Evolutionary conservation across 139 green algal genomes (phyloP).

Genomic region (Coelastrella sp.): DNA sequence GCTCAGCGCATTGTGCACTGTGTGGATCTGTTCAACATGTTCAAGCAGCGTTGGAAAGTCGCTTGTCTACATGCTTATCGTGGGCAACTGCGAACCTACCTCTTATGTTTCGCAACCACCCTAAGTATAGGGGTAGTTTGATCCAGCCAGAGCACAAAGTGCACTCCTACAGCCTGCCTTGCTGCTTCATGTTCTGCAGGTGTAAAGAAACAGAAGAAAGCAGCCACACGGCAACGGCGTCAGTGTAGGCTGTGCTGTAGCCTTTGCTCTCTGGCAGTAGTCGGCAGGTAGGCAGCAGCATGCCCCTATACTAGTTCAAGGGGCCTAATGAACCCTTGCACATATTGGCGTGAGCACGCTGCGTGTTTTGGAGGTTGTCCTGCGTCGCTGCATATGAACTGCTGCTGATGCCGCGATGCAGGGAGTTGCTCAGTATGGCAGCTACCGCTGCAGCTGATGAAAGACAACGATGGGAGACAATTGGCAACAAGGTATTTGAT

Average conservation of each 20-base stretch:
- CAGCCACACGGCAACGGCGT: neutral
- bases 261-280: neutral
- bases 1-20: neutral
- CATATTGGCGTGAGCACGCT: neutral
- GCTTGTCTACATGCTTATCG: neutral
- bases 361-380: neutral
- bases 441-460: neutral
- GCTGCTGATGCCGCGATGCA: neutral
- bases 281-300: neutral
- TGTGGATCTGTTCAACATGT: neutral
- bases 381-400: neutral
- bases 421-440: neutral
- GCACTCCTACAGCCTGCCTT: neutral
- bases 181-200: neutral
- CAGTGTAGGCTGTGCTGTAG: neutral
- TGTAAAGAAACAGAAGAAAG: neutral
- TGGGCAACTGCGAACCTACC: neutral
- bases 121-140: neutral
- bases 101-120: neutral
- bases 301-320: neutral
- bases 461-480: neutral
- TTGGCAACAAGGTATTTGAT: neutral
- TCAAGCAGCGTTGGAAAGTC: neutral
- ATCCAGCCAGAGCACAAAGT: neutral
- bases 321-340: neutral